Base-by-base conservation (phyloP, 768 basidiomycete species). In the Hypsizygus marmoreus region DNA sequence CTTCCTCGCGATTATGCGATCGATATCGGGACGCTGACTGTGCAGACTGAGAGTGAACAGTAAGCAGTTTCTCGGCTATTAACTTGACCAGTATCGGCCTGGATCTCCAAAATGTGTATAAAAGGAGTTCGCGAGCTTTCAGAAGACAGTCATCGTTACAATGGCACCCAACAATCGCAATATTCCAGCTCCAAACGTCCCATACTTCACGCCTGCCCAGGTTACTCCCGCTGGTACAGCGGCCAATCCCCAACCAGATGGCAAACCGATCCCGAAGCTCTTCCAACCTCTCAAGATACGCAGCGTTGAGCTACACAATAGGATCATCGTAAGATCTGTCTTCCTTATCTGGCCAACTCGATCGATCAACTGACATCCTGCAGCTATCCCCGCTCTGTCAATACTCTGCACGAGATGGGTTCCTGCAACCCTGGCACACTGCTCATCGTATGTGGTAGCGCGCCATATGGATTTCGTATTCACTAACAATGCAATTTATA, bases 361-460 rank as follows among this genome's bases (percentile, higher is more conserved):
- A 13, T 16, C 2, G 12, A 14, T 13, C 23, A 16, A n/a, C n/a
- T n/a, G n/a, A n/a, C n/a, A n/a, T n/a, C n/a, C n/a, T n/a, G n/a
- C 42, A 76, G 74, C 45, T 82, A 28, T 75, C 81, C 9, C 82
- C 82, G 0, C 58, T 84, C 24, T 79, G 81, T 58, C 81, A 84
- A 60, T 84, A 82, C 60, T 82, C 79, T 20, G 68, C 79, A 0
- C 61, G 79, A 23, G 62, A 82, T 65, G 83, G 81, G 23, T 65
- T 57, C 54, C 32, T 75, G 7, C 76, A 75, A 0, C 59, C 75
- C 16, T 85, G 82, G 82, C 82, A 84, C 50, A 57, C 73, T 48
- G 79, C 79, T 2, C 82, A 84, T 58, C 73, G 88, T 65, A 79
- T 74, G 54, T 76, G 70, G 46, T 55, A 62, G 13, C 16, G 28